Evolutionary conservation across 2,329 filamentous ascomycete species (phyloP), one percentile per base, ranked within the genome.

Genomic region (Apiospora aurea): DNA sequence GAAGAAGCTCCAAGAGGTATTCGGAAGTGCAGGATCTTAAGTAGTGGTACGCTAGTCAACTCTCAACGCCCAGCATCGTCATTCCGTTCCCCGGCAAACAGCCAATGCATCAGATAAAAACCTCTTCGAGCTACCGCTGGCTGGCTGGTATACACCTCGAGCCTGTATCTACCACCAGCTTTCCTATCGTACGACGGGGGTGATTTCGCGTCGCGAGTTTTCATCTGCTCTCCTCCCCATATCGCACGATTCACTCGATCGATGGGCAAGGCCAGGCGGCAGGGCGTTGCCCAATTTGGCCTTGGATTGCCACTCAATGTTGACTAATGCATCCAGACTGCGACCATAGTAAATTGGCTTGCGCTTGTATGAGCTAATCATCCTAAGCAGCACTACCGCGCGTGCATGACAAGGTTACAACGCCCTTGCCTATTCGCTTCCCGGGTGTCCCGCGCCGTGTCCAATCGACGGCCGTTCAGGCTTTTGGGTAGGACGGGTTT

Each of bases 331-430:
- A 61, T 61, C 29, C 16, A 38, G 26, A 38, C 53, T 61, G 53
- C 53, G 53, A 61, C 53, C 3, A 10, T 61, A 10, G 38, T n/a
- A 38, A 38, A 61, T 38, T 61, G 53, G 53, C 29, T 61, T 61
- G 53, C 53, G 38, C 38, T 38, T 10, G 16, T 61, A 61, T 61
- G 53, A 61, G 53, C 53, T 61, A 61, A 61, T 61, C 26, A 61
- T 10, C 57, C 41, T 64, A 41, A 64, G 18, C 16, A 64, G 57
- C 38, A 64, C 57, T 64, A n/a, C 57, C 57, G 57, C 8, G 57
- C 57, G 34, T 64, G 57, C 57, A 64, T 64, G 4, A 13, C 21
- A 41, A 41, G 57, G 57, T 41, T 64, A 21, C 57, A 41, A 11
- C 11, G 34, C 34, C 57, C 34, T n/a, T n/a, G 51, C 14, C 51